Conservation (phyloP, 2,329 filamentous ascomycete species). For the Beauveria asiatica region DNA sequence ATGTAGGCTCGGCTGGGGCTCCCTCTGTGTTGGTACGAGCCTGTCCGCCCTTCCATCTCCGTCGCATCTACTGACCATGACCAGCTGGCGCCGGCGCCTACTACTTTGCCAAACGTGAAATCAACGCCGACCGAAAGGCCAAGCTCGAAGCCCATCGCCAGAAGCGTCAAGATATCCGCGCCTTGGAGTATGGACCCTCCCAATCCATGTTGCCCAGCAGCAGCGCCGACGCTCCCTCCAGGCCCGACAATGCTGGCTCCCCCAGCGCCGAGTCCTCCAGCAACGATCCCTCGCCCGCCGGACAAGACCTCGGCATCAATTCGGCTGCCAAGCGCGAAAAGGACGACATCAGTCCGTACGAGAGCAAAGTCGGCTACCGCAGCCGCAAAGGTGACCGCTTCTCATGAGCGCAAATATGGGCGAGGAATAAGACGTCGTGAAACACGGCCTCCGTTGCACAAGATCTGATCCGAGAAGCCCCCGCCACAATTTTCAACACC, state of each 20-base stretch:
- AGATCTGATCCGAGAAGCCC: neutral
- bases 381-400: slow-evolving; percentile 84
- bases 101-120: slow-evolving; percentile 88
- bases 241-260: slow-evolving; percentile 40
- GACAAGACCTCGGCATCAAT: slow-evolving; percentile 68
- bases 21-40: slow-evolving; percentile 68
- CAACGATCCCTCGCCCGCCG: slow-evolving; percentile 75
- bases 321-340: slow-evolving; percentile 61
- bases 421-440: neutral
- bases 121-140: slow-evolving; percentile 78
- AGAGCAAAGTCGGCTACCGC: slow-evolving; percentile 65
- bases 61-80: slow-evolving; percentile 14
- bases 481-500: neutral
- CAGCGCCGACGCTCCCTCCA: slow-evolving; percentile 8
- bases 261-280: slow-evolving; percentile 66
- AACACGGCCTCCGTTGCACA: neutral
- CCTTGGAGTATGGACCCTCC: slow-evolving; percentile 42
- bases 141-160: slow-evolving; percentile 59
- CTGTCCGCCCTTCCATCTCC: no score
- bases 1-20: slow-evolving; percentile 79
- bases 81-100: slow-evolving; percentile 84
- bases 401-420: slow-evolving; percentile 30
- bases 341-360: slow-evolving; percentile 63
- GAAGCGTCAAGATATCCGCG: slow-evolving; percentile 51
- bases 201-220: slow-evolving; percentile 26